Base-by-base conservation (phyloP, 2,329 filamentous ascomycete species). In the Nigrospora osmanthi region DNA sequence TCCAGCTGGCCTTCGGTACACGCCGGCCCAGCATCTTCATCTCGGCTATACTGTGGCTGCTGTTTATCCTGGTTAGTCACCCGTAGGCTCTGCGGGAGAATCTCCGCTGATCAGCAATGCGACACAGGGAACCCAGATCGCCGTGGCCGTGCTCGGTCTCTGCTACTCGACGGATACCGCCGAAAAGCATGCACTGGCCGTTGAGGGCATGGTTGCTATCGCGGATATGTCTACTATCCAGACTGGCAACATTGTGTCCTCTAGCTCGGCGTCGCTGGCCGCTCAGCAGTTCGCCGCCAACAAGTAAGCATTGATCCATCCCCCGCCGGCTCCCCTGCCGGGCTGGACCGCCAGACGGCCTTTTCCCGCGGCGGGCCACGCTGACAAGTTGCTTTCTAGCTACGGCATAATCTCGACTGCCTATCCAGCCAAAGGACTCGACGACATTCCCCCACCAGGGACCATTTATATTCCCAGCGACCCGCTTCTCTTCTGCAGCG, bases 231-330 rank as follows among this genome's bases (percentile, higher is more conserved):
- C 54, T 9, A 54, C 46, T 33, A 61, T 67, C 46, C 61, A 61
- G 49, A 63, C 57, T 35, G 53, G 40, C 28, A 62, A 52, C 37
- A 42, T 54, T 6, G 55, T 66, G 14, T 50, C 51, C 5, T 49
- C 51, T 11, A 50, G 44, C 6, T 43, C 41, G 2, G 47, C 6
- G 45, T 47, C 9, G 35, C 43, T 49, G 13, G 57, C 50, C n/a
- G 65, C 67, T 19, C 56, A 69, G 17, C 57, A 68, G 40, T 71
- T 67, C 39, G 68, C 64, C 1, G 70, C 70, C 12, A 69, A 71
- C 33, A 64, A 60, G 65, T 64, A 44, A 48, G 55, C 39, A 28
- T 10, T 28, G 23, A 28, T 7, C 23, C 6, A 7, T 28, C 23
- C 23, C 10, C 23, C 5, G 23, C 23, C 23, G 23, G 23, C 23